These are phyloP conservation scores for Monilinia vaccinii-corymbosi DNA, from an alignment of 2,329 filamentous ascomycete species.

Conservation along the genomic window DNA sequence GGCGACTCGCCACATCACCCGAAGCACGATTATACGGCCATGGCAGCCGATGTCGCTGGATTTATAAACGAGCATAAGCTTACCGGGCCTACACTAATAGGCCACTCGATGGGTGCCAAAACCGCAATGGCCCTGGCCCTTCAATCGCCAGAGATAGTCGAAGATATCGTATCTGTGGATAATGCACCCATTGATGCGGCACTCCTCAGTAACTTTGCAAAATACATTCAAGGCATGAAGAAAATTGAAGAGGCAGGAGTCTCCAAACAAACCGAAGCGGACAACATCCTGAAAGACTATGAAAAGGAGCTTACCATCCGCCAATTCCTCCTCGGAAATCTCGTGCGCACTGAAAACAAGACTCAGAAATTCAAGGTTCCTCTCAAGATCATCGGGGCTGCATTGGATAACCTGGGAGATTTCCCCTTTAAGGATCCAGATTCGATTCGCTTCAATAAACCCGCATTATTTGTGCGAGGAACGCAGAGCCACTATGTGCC, in stretches of 20 bases:
- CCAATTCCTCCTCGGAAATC: conserved; percentile 85
- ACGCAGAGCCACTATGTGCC: conserved; percentile 70
- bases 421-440: conserved; percentile 77
- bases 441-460: conserved; percentile 61
- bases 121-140: conserved; percentile 82
- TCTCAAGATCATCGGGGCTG: conserved; percentile 56
- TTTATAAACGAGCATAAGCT: conserved; percentile 69
- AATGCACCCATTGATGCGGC: conserved; percentile 81
- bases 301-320: conserved; percentile 67
- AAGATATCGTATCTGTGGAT: conserved; percentile 73
- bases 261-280: conserved; percentile 66
- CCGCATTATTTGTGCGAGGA: conserved; percentile 71
- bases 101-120: conserved; percentile 96
- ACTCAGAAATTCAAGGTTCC: conserved; percentile 71
- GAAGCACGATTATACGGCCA: conserved; percentile 68
- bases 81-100: conserved; percentile 68
- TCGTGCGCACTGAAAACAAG: conserved; percentile 47
- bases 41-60: conserved; percentile 73
- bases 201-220: conserved; percentile 64
- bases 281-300: conserved; percentile 65
- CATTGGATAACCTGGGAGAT: conserved; percentile 65
- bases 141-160: conserved; percentile 54
- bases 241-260: conserved; percentile 62
- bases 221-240: conserved; percentile 79
- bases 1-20: conserved; percentile 75